Evolutionary conservation across 495 filamentous ascomycete genomes (phyloP), one percentile per base, ranked within the genome.

Genomic region (Oidiodendron maius): DNA sequence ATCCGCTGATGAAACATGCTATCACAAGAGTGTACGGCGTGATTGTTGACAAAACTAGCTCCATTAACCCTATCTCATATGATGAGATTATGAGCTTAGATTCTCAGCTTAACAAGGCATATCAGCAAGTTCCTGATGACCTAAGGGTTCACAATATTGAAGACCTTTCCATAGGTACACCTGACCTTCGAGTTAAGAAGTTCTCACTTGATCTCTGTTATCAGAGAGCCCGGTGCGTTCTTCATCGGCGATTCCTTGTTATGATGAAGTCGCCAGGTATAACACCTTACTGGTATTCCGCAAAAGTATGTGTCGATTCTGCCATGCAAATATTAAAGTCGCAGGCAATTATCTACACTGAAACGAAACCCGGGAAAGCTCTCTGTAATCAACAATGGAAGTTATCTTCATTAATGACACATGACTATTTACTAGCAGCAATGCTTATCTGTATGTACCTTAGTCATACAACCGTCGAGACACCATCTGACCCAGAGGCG

Each of bases 41-140:
- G 10, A 67, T 74, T 20, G 65, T 65, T 2, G 60, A 64, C 9
- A 62, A 67, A 44, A 61, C 66, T 0, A 65, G 69, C 43, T 62
- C 66, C 9, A 56, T 66, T 10, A 60, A 46, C 0, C 34, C 55
- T 1, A 64, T 65, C 12, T 45, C 75, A 0, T 91, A 91, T 58
- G 78, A 82, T n/a, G 79, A 88, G 25, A 71, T 83, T 1, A 78
- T 87, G 69, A 69, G 71, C 17, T 65, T 90, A 11, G 86, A 94
- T 60, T 61, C 68, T 17, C 59, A 72, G 6, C 68, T 91, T 9
- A 72, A 81, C 35, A 76, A 82, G 46, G 69, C 69, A 0, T 78
- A 79, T 51, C 67, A 69, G 11, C 53, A 57, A 8, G 61, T 86
- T 13, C 82, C 86, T 4, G 54, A 67, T 0, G 71, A 77, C 47